Evolutionary conservation across 2,329 filamentous ascomycete genomes (phyloP).

Genomic region (Alternaria gansuensis): DNA sequence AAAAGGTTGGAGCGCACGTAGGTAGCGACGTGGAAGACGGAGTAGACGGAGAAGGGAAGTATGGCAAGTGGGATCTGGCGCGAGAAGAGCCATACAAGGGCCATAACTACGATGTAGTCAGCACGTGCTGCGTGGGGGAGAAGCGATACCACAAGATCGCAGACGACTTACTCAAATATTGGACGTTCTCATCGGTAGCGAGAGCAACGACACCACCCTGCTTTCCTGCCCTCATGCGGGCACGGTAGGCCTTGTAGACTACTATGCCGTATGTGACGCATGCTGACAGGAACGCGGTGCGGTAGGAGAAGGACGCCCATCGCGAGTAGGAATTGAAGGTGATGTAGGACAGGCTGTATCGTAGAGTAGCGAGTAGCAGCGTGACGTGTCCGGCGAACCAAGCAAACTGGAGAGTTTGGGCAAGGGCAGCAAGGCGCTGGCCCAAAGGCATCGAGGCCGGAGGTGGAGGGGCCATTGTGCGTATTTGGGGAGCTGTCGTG

Average conservation of each 20-base stretch:
- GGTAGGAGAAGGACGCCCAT: slow-evolving; percentile 85
- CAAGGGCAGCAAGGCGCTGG: slow-evolving; percentile 79
- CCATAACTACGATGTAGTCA: slow-evolving; percentile 72
- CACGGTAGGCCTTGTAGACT: slow-evolving; percentile 95
- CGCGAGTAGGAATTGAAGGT: slow-evolving; percentile 85
- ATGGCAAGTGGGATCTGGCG: slow-evolving; percentile 90
- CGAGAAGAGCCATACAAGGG: slow-evolving; percentile 91
- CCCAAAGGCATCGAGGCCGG: slow-evolving; percentile 72
- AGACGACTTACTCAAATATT: slow-evolving; percentile 82
- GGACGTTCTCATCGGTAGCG: slow-evolving; percentile 91
- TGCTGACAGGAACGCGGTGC: slow-evolving; percentile 86
- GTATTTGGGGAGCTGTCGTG: slow-evolving; percentile 38
- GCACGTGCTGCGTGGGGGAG: slow-evolving; percentile 26
- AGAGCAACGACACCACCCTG: slow-evolving; percentile 71
- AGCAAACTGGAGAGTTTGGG: slow-evolving; percentile 91
- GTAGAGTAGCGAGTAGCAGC: slow-evolving; percentile 81
- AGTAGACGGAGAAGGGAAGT: slow-evolving; percentile 95
- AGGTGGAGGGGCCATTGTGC: slow-evolving; percentile 76
- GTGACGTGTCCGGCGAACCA: slow-evolving; percentile 77
- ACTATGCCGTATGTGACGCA: slow-evolving; percentile 96
- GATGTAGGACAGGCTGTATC: slow-evolving; percentile 86
- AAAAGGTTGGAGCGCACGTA: slow-evolving; percentile 95
- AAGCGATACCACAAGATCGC: slow-evolving; percentile 1
- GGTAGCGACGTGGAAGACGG: slow-evolving; percentile 96
- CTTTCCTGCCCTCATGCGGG: slow-evolving; percentile 78